Conservation (phyloP, 495 filamentous ascomycete genomes). For the Penicillium silybi region DNA sequence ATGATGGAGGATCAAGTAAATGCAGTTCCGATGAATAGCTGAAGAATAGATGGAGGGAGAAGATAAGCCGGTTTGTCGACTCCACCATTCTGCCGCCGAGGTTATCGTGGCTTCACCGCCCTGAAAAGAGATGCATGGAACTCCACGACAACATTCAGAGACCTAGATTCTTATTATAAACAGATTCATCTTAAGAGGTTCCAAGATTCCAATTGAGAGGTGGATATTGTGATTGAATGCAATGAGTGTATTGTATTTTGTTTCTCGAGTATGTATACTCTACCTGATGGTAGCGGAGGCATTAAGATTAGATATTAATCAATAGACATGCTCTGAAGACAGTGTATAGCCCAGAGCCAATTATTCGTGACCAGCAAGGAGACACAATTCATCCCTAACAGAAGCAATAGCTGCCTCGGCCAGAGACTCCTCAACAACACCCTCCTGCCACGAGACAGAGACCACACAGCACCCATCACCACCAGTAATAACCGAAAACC, state of each 20-base stretch:
- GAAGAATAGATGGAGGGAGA: neutral
- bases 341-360: too few species aligned
- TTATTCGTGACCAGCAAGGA: neutral
- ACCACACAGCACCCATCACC: conserved; percentile 36
- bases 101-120: conserved; percentile 18
- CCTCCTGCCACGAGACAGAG: conserved; percentile 36
- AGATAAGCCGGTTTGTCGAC: neutral
- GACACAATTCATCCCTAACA: conserved; percentile 17
- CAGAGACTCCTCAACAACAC: conserved; percentile 28
- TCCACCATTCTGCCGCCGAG: conserved; percentile 5
- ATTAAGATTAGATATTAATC: too few species aligned
- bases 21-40: neutral
- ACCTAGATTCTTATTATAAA: too few species aligned
- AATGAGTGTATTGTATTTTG: too few species aligned
- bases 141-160: neutral
- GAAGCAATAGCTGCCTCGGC: conserved; percentile 20
- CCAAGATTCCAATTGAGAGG: too few species aligned
- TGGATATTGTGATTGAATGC: too few species aligned
- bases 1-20: conserved; percentile 32
- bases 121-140: neutral
- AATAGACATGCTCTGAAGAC: too few species aligned
- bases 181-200: too few species aligned
- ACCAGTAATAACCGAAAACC: conserved; percentile 37
- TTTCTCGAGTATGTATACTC: too few species aligned
- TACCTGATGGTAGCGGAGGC: too few species aligned